A percentile compares a stretch with the other conserved stretches of the same genome.
Conservation (phyloP, 2,329 filamentous ascomycete genomes). For the Aureobasidium leucospermi region DNA sequence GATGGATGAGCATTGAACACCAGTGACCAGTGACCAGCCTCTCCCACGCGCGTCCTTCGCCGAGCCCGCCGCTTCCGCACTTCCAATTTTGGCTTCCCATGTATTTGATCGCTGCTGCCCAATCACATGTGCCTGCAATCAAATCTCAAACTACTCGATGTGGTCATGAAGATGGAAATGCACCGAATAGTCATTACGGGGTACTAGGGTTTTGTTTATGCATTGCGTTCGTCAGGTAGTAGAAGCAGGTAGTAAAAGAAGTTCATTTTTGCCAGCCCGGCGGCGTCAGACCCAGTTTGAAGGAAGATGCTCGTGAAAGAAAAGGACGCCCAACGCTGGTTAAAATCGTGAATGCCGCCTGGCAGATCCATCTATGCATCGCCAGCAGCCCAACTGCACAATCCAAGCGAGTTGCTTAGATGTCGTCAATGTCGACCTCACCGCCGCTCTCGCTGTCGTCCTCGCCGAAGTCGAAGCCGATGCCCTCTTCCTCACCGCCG, state of each 20-base stretch:
- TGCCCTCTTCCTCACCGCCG: constrained; percentile 84
- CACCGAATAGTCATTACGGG: no score
- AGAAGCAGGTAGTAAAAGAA: constrained; percentile 4
- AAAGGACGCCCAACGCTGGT: constrained; percentile 14
- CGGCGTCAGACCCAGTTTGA: constrained; percentile 9
- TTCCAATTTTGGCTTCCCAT: constrained; percentile 5
- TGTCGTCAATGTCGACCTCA: constrained; percentile 93
- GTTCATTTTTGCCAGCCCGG: constrained; percentile 11
- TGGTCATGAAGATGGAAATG: neutral
- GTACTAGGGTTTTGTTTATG: neutral
- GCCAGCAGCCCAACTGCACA: neutral
- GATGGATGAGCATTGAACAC: no score
- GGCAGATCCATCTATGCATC: neutral
- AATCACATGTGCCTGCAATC: neutral
- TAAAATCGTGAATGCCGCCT: constrained; percentile 12
- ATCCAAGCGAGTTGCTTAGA: constrained; percentile 44
- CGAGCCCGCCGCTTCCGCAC: constrained; percentile 10
- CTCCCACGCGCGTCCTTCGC: neutral
- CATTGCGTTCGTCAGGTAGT: constrained; percentile 1
- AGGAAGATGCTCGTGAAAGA: constrained; percentile 13
- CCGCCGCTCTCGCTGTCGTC: constrained; percentile 61
- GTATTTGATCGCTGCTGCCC: neutral
- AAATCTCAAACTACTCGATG: neutral
- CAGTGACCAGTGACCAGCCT: neutral
- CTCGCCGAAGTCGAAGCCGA: constrained; percentile 98